A percentile compares a stretch with the other conserved stretches of the same genome.
Conservation (phyloP, 1,284 basidiomycete genomes). For the Apiotrichum veenhuisii region DNA sequence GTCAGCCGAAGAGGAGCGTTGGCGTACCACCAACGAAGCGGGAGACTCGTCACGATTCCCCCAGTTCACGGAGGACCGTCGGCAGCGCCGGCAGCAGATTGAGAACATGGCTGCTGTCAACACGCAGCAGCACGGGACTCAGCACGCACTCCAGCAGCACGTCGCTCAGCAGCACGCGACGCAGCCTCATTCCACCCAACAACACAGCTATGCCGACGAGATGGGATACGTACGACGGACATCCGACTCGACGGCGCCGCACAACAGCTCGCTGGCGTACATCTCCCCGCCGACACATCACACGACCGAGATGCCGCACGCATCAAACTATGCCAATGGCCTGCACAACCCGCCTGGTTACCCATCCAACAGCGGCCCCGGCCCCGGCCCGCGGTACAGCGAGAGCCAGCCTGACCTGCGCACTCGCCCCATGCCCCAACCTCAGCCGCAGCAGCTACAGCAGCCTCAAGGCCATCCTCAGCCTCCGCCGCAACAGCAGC, state of each 20-base stretch:
- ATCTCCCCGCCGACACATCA: neutral
- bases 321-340: neutral
- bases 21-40: neutral
- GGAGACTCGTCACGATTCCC: neutral
- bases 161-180: too few relatives aligned
- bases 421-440: too few relatives aligned
- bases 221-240: neutral
- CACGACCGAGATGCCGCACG: neutral
- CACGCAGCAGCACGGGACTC: neutral
- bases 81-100: slow-evolving; percentile 16
- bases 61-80: slow-evolving; percentile 31
- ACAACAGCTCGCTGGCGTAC: neutral
- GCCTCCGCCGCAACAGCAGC: too few relatives aligned
- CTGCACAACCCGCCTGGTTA: neutral
- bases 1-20: neutral
- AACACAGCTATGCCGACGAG: neutral
- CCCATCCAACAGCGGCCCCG: too few relatives aligned
- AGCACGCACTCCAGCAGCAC: too few relatives aligned
- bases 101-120: slow-evolving; percentile 4
- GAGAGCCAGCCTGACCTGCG: too few relatives aligned
- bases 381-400: too few relatives aligned
- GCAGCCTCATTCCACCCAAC: too few relatives aligned
- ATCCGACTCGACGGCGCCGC: neutral
- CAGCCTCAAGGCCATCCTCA: too few relatives aligned
- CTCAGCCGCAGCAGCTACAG: too few relatives aligned